A percentile compares a stretch with the other conserved stretches of the same genome.
These are phyloP conservation scores for Quillaja saponaria DNA, from an alignment of 306 rosid genomes.

Conservation along the genomic window DNA sequence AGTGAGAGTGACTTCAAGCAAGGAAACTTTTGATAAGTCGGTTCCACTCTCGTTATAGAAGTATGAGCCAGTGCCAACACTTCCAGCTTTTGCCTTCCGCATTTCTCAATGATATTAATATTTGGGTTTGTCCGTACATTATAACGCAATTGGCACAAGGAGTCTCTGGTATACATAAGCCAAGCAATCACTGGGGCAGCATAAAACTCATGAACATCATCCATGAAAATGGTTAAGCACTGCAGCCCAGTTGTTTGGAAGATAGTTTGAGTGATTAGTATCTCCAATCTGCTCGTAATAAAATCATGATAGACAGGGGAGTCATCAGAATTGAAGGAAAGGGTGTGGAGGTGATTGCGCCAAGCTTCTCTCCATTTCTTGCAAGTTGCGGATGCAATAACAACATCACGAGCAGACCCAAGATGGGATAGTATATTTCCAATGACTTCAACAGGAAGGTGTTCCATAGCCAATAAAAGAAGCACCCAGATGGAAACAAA, in stretches of 20 bases:
- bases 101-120: slow-evolving; percentile 70
- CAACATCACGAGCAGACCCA: slow-evolving; percentile 77
- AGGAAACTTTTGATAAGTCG: slow-evolving; percentile 64
- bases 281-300: slow-evolving; percentile 53
- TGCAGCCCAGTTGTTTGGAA: slow-evolving; percentile 68
- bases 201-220: slow-evolving; percentile 58
- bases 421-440: slow-evolving; percentile 74
- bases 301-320: slow-evolving; percentile 60
- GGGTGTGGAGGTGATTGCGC: slow-evolving; percentile 56
- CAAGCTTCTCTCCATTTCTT: slow-evolving; percentile 80
- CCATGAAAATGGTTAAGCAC: slow-evolving; percentile 57
- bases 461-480: slow-evolving; percentile 51
- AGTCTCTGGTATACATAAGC: slow-evolving; percentile 77
- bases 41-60: slow-evolving; percentile 60
- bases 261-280: slow-evolving; percentile 75
- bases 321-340: slow-evolving; percentile 63
- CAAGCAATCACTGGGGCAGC: slow-evolving; percentile 75
- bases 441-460: slow-evolving; percentile 84
- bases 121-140: slow-evolving; percentile 57
- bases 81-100: slow-evolving; percentile 57
- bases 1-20: slow-evolving; percentile 60
- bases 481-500: slow-evolving; percentile 21
- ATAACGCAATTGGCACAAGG: slow-evolving; percentile 51
- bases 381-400: slow-evolving; percentile 77
- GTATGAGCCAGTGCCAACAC: slow-evolving; percentile 58